phyloP scores from a whole-genome alignment of 2,329 filamentous ascomycete species.

The Colletotrichum eleusines region DNA sequence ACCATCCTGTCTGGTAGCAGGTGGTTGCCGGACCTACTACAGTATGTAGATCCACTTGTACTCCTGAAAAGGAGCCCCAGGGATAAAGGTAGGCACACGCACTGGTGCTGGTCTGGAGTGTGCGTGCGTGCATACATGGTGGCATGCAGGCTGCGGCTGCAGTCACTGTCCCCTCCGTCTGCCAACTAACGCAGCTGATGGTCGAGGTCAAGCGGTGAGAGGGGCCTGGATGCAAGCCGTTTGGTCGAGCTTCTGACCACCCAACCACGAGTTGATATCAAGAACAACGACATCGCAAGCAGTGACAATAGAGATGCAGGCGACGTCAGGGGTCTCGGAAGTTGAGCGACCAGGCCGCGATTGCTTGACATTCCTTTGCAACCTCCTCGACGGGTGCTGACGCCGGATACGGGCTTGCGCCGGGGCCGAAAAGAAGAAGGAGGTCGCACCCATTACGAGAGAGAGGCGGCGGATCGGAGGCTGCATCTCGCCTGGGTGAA shows the following conservation, averaged over 20 bases:
- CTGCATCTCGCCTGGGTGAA: constrained; percentile 22
- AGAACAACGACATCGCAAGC: constrained; percentile 17
- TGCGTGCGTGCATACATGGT: constrained; percentile 24
- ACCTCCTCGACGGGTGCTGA: constrained; percentile 11
- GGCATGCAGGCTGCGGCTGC: constrained; percentile 39
- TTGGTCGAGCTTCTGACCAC: constrained; percentile 38
- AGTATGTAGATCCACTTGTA: constrained; percentile 25
- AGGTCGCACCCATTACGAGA: constrained; percentile 3
- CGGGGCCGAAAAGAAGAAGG: constrained; percentile 9
- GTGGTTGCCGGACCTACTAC: constrained; percentile 18
- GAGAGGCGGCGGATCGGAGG: constrained; percentile 16
- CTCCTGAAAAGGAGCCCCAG: constrained; percentile 13
- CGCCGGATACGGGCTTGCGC: constrained; percentile 21
- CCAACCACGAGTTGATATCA: constrained; percentile 30
- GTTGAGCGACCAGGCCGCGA: constrained; percentile 12
- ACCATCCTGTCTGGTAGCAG: constrained; percentile 25
- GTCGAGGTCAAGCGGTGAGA: constrained; percentile 39
- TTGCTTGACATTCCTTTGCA: constrained; percentile 13
- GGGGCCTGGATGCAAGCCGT: constrained; percentile 39
- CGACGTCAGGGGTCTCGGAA: constrained; percentile 23
- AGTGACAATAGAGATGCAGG: constrained; percentile 12
- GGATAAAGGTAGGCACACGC: constrained; percentile 2
- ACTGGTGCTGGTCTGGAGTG: constrained; percentile 17
- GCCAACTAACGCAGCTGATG: constrained; percentile 36
- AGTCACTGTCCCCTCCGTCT: constrained; percentile 34